Percentiles rank a stretch among this genome's conserved stretches.
phyloP scores from a whole-genome alignment of 2,329 filamentous ascomycete species.

The Colletotrichum horii region DNA sequence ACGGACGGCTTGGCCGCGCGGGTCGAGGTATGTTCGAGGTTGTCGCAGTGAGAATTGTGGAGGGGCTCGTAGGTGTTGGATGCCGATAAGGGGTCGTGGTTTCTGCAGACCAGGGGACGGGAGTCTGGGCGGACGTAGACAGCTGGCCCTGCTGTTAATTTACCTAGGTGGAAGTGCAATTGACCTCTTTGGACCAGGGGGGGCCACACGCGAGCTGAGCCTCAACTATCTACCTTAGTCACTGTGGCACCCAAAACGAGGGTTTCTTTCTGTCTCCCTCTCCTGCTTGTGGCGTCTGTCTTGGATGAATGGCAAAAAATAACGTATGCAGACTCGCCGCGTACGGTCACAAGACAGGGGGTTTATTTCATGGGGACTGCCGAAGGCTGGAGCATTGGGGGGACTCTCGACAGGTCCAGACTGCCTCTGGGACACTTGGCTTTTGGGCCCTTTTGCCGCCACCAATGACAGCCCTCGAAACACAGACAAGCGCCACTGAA shows the following conservation, averaged over 20 bases:
- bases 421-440: slow-evolving; percentile 12
- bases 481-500: slow-evolving; percentile 9
- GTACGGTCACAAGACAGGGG: background rate
- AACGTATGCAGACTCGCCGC: background rate
- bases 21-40: background rate
- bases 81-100: slow-evolving; percentile 19
- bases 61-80: slow-evolving; percentile 5
- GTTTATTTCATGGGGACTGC: background rate
- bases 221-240: background rate
- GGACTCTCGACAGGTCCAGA: background rate
- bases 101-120: slow-evolving; percentile 1
- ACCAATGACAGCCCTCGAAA: slow-evolving; percentile 2
- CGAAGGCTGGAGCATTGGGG: slow-evolving; percentile 5
- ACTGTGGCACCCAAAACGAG: background rate
- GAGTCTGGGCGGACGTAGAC: slow-evolving; percentile 5
- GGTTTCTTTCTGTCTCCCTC: background rate
- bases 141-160: slow-evolving; percentile 3
- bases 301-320: background rate
- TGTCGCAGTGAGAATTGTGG: slow-evolving; percentile 18
- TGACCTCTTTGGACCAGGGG: background rate
- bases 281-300: background rate
- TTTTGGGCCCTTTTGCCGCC: background rate
- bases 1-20: background rate
- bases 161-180: background rate
- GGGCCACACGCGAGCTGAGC: background rate